Evolutionary conservation across 768 basidiomycete species (phyloP).

Genomic region (Termitomyces sp.): DNA sequence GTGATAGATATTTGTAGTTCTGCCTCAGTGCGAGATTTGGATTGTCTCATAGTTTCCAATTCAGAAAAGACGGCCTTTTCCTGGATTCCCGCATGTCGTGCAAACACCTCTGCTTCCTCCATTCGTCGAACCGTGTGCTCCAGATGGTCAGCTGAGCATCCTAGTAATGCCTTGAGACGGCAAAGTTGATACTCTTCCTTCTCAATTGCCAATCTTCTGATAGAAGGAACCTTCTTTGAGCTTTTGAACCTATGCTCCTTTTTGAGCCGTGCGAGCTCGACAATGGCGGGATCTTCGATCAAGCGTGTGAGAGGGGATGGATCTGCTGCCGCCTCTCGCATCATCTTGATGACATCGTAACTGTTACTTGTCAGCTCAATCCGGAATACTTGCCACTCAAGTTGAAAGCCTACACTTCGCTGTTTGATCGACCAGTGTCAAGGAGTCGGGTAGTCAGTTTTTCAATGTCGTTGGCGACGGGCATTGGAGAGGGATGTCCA

Average conservation of each 20-base stretch:
- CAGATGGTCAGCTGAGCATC: slow-evolving; percentile 44
- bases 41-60: slow-evolving; percentile 34
- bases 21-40: slow-evolving; percentile 29
- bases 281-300: slow-evolving; percentile 36
- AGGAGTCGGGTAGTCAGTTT: neutral
- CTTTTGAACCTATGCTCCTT: slow-evolving; percentile 26
- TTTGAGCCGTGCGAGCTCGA: slow-evolving; percentile 27
- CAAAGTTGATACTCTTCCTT: slow-evolving; percentile 55
- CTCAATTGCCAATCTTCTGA: slow-evolving; percentile 34
- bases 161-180: slow-evolving; percentile 47
- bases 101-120: slow-evolving; percentile 44
- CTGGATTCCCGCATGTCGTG: slow-evolving; percentile 44
- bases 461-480: neutral
- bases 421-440: neutral
- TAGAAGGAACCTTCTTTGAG: slow-evolving; percentile 29
- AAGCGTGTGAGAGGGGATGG: slow-evolving; percentile 39
- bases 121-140: slow-evolving; percentile 51
- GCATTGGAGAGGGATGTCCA: neutral
- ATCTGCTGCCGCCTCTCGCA: slow-evolving; percentile 38
- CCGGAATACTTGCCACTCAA: neutral
- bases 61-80: slow-evolving; percentile 34
- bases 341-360: slow-evolving; percentile 28
- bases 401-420: neutral
- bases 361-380: neutral
- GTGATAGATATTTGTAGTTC: slow-evolving; percentile 22